Evolutionary conservation across 2,329 filamentous ascomycete genomes (phyloP).

Genomic region (Xylariaceae sp.): DNA sequence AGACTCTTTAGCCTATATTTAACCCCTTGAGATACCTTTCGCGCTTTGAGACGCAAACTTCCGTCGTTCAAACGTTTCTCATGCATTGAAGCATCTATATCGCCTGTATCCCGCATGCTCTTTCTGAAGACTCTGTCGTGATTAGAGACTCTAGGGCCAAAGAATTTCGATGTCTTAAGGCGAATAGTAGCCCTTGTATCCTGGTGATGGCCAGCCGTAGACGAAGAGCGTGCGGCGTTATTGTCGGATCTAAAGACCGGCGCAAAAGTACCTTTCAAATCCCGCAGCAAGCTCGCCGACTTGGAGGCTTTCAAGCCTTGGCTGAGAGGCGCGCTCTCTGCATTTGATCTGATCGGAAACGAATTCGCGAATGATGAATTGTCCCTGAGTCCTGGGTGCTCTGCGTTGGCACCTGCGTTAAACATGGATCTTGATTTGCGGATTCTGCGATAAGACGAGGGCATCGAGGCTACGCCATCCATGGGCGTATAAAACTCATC

Average conservation of each 20-base stretch:
- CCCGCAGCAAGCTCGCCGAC: slow-evolving; percentile 50
- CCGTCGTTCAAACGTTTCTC: slow-evolving; percentile 27
- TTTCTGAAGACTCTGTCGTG: slow-evolving; percentile 35
- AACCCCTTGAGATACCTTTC: slow-evolving; percentile 57
- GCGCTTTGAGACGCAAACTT: slow-evolving; percentile 46
- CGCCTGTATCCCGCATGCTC: slow-evolving; percentile 46
- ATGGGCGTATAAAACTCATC: slow-evolving; percentile 43
- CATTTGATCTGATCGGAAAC: slow-evolving; percentile 4
- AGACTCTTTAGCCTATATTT: slow-evolving; percentile 56
- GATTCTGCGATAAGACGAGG: slow-evolving; percentile 44
- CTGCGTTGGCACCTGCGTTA: slow-evolving; percentile 20
- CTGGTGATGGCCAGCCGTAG: slow-evolving; percentile 2
- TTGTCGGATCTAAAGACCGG: slow-evolving; percentile 6
- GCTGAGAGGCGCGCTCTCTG: slow-evolving; percentile 27
- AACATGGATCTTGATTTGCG: slow-evolving; percentile 54
- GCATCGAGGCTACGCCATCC: slow-evolving; percentile 43
- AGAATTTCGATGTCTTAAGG: slow-evolving; percentile 41
- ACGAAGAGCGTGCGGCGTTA: neutral
- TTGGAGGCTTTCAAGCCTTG: slow-evolving; percentile 41
- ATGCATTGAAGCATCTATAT: slow-evolving; percentile 34
- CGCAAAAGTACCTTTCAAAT: slow-evolving; percentile 21
- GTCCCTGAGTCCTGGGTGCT: slow-evolving; percentile 1
- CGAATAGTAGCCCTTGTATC: slow-evolving; percentile 24
- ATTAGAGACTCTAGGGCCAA: slow-evolving; percentile 35
- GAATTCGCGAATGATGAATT: slow-evolving; percentile 13